Conservation (phyloP, 306 rosid genomes). For the Sechiopsis laciniata region DNA sequence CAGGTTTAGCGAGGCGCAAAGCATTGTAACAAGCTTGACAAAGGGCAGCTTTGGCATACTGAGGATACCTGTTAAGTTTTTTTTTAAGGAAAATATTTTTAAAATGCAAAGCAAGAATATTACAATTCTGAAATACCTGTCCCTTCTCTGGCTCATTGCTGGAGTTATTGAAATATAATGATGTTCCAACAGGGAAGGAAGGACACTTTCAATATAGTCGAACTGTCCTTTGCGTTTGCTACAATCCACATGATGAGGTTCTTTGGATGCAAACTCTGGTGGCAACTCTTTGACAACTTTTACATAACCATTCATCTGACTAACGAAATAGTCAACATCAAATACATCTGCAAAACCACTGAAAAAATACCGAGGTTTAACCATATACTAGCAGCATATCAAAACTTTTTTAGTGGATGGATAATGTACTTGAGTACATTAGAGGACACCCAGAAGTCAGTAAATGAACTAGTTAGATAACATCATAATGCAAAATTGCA, state of each 20-base stretch:
- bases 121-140: conserved; percentile 47
- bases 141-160: conserved; percentile 89
- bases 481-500: neutral
- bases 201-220: conserved; percentile 78
- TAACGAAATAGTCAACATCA: conserved; percentile 76
- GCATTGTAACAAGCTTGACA: conserved; percentile 92
- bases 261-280: conserved; percentile 49
- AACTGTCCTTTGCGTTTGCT: conserved; percentile 91
- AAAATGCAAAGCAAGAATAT: neutral
- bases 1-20: conserved; percentile 58
- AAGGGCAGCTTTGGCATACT: conserved; percentile 76
- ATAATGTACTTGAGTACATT: conserved; percentile 1
- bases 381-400: neutral
- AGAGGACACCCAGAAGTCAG: neutral
- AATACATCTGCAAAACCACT: conserved; percentile 88
- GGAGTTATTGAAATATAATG: conserved; percentile 80
- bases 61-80: conserved; percentile 53
- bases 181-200: conserved; percentile 66
- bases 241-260: conserved; percentile 71
- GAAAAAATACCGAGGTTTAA: conserved; percentile 31
- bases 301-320: conserved; percentile 61
- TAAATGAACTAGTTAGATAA: neutral
- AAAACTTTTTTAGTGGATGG: neutral
- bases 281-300: conserved; percentile 70
- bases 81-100: neutral